phyloP scores from a whole-genome alignment of 1,284 basidiomycete genomes.

The Crucibulum parvulum region DNA sequence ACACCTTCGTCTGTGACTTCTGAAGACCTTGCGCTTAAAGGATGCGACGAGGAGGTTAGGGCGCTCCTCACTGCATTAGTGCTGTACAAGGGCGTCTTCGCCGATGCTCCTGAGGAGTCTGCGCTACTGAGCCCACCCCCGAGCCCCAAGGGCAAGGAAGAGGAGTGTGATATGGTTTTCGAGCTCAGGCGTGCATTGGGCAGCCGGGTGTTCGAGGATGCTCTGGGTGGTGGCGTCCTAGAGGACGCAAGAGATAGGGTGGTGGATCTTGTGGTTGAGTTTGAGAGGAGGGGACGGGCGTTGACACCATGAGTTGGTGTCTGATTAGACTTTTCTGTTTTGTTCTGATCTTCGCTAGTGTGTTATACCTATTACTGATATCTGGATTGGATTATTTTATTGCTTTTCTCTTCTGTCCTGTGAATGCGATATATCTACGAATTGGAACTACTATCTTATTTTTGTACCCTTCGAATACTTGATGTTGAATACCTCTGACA shows the following conservation, averaged over 20 bases:
- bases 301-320: not conserved
- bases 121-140: constrained; percentile 61
- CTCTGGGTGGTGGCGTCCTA: constrained; percentile 36
- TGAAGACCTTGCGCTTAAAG: constrained; percentile 37
- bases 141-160: constrained; percentile 48
- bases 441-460: too few species aligned
- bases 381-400: too few species aligned
- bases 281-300: constrained; percentile 16
- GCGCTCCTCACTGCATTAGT: constrained; percentile 61
- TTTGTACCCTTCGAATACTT: too few species aligned
- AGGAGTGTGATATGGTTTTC: constrained; percentile 23
- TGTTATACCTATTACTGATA: too few species aligned
- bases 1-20: constrained; percentile 10
- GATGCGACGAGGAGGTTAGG: constrained; percentile 48
- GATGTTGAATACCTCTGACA: too few species aligned
- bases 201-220: constrained; percentile 63
- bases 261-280: constrained; percentile 68
- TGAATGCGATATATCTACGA: too few species aligned
- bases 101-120: constrained; percentile 32
- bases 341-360: too few species aligned
- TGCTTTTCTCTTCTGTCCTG: too few species aligned
- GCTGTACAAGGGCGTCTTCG: constrained; percentile 65
- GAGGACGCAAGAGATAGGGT: constrained; percentile 75
- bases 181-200: constrained; percentile 59
- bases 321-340: too few species aligned